phyloP scores from a whole-genome alignment of 2,329 filamentous ascomycete species.

The Diaporthe amygdali region DNA sequence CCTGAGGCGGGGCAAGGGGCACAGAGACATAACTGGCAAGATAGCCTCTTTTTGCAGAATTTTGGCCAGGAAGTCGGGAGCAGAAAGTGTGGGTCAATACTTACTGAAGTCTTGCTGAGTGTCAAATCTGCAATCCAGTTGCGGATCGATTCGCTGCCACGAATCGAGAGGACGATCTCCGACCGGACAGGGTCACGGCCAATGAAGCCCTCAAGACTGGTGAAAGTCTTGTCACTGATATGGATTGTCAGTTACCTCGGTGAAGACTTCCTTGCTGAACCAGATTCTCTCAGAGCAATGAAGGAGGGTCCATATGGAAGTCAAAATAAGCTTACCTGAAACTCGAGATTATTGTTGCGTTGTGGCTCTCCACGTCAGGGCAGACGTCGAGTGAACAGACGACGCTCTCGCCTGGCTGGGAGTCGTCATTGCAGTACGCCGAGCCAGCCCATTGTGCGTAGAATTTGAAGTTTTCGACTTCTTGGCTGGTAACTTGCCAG shows the following conservation, averaged over 20 bases:
- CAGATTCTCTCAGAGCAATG: background rate
- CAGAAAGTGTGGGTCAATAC: background rate
- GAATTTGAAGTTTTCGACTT: constrained; percentile 34
- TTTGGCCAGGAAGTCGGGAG: constrained; percentile 44
- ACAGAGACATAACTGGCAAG: background rate
- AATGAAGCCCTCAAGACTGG: constrained; percentile 52
- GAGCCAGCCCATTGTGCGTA: constrained; percentile 58
- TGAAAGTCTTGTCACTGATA: background rate
- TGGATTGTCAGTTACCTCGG: background rate
- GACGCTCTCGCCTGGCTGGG: constrained; percentile 41
- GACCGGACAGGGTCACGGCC: constrained; percentile 52
- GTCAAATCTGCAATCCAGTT: constrained; percentile 64
- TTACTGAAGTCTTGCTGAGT: background rate
- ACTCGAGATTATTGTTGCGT: constrained; percentile 42
- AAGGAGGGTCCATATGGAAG: background rate
- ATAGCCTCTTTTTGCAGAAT: constrained; percentile 35
- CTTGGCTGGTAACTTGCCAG: constrained; percentile 12
- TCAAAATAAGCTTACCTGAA: constrained; percentile 6
- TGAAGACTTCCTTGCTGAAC: background rate
- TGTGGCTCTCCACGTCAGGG: constrained; percentile 46
- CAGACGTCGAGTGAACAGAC: constrained; percentile 51
- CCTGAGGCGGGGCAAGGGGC: background rate
- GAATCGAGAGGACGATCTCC: constrained; percentile 64
- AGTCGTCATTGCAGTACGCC: constrained; percentile 58
- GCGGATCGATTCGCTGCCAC: constrained; percentile 61